Base-by-base conservation (phyloP, 164 flowering plant genomes). In the Nymphaea thermarum region DNA sequence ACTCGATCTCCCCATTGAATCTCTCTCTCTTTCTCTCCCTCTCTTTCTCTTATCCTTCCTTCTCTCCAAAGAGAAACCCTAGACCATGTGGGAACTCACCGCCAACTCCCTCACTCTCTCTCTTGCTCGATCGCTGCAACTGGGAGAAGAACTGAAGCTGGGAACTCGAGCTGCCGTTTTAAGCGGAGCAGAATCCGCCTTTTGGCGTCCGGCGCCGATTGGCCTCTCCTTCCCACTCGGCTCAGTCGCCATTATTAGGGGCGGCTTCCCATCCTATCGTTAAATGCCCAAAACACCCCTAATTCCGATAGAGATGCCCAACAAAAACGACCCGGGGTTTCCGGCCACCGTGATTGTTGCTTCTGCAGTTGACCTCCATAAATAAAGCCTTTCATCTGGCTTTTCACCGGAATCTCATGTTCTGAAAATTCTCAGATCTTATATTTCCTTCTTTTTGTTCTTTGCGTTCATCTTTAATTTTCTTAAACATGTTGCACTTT, bases 1-100 rank as follows among this genome's bases (percentile, higher is more conserved):
- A 43, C 74, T 62, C 36, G 88, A 81, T 72, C 77, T 85, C 77
- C 77, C 85, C 90, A 81, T 84, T 43, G 17, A 60, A 68, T 67
- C 71, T 71, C 64, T 61, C 44, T 59, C 61, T 44, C 59, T 10
- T 45, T 69, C 64, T 4, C 66, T 60, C 2, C 42, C 10, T 41
- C 42, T 66, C 69, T 15, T 43, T 14, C 14, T 36, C 2, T 2
- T 57, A 15, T 25, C 36, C 57, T 51, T 15, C 14, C 14, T 15
- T 15, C 14, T 51, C 14, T 25, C 36, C 36, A 25, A 25, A 25
- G 36, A 25, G 36, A 25, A 25, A 25, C 36, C 14, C 57, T 51
- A 51, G 57, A 10, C 14, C 57, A 51, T 8, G 12, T 51, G 14
- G 12, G 57, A 15, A 51, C 8, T 51, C 57, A 51, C 57, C 57